phyloP scores from a whole-genome alignment of 306 rosid genomes.

The Lathyrus tuberosus region DNA sequence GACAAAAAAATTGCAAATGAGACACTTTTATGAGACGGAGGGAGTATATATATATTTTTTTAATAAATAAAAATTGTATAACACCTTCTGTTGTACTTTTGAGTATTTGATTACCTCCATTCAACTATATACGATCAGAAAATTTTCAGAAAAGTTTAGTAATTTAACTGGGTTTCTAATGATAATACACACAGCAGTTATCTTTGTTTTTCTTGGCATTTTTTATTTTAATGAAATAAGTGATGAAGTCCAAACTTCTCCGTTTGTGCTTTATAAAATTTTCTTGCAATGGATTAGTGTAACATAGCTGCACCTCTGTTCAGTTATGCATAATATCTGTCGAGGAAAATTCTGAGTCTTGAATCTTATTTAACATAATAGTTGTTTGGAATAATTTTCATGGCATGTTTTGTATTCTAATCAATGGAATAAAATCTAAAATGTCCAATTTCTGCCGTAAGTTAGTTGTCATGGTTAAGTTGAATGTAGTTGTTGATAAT shows the following conservation, averaged over 20 bases:
- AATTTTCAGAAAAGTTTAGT: conserved; percentile 7
- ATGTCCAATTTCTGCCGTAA: background rate
- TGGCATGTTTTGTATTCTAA: conserved; percentile 16
- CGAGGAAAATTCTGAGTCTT: background rate
- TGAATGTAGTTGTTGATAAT: conserved; percentile 18
- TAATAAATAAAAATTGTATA: background rate
- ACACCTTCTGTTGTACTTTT: conserved; percentile 8
- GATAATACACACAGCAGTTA: conserved; percentile 8
- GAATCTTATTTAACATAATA: conserved; percentile 6
- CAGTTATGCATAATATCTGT: conserved; percentile 11
- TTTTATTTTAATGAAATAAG: conserved; percentile 18
- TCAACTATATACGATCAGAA: background rate
- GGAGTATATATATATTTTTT: no score
- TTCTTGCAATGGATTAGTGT: conserved; percentile 15
- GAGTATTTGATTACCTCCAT: conserved; percentile 4
- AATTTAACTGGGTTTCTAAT: conserved; percentile 8
- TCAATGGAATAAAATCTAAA: conserved; percentile 11
- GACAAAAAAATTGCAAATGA: no score
- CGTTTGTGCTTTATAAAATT: conserved; percentile 4
- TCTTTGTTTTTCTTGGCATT: conserved; percentile 29
- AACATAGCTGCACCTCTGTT: conserved; percentile 17
- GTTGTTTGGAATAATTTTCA: background rate
- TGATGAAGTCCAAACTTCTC: conserved; percentile 15
- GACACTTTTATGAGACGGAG: no score
- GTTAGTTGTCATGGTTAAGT: background rate